Evolutionary conservation across 768 basidiomycete species (phyloP), one percentile per base, ranked within the genome.

Genomic region (Harrya chromipes): DNA sequence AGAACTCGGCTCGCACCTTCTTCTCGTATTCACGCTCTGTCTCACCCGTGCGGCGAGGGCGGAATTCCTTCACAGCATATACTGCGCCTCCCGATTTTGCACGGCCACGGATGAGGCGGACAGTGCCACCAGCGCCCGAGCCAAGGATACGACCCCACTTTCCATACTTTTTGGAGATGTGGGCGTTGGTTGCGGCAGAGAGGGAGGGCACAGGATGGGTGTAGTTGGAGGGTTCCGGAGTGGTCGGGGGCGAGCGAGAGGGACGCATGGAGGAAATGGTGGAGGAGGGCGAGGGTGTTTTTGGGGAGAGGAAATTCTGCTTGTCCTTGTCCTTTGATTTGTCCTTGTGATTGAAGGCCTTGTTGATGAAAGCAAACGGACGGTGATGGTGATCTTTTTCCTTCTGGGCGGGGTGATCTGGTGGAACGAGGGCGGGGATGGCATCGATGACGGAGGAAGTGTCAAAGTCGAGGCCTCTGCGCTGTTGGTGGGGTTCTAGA

Each of bases 1-100:
- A 99, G 65, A 99, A 99, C 69, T 99, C 97, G 23, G 95, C 95
- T 1, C 94, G 97, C 49, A 98, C 94, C 74, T 99, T 98, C 76
- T 97, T 95, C 83, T 97, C 93, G 67, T 98, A 99, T 74, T 99
- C 97, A 71, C 91, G 89, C 71, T 94, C 91, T 23, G 80, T 80
- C 75, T 99, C 97, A 27, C 92, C 92, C 4, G 76, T 61, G 50
- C 94, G 82, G 58, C 91, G 90, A 38, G 94, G 89, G 41, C 95
- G 79, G 62, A 99, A 98, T 73, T 98, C 94, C 71, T 99, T 99
- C 56, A 97, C 97, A 40, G 97, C 97, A 68, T 87, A 99, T 43
- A 93, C 85, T 43, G 78, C 74, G 16, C 89, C 87, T 19, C 91
- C 93, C 24, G 80, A 81, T 77, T 95, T 97, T 57, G 63, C 72